phyloP scores from a whole-genome alignment of 1,139 yeast species.

The Candida sanyaensis region DNA sequence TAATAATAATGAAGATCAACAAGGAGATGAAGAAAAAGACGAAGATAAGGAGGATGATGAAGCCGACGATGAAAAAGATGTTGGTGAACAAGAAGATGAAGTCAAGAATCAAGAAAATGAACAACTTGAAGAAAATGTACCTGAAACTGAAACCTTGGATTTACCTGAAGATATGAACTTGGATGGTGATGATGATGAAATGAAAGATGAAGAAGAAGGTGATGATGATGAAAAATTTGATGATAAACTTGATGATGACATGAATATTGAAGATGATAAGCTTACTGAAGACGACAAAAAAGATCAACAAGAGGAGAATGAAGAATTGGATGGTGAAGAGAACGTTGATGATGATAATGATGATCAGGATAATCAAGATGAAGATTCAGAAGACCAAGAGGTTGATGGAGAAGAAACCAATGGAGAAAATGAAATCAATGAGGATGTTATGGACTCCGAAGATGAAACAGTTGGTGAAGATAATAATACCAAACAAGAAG shows the following conservation, averaged over 20 bases:
- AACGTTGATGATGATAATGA: slow-evolving; percentile 21
- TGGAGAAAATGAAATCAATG: slow-evolving; percentile 25
- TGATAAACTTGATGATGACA: slow-evolving; percentile 30
- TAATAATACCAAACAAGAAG: slow-evolving; percentile 19
- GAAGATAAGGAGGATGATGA: slow-evolving; percentile 40
- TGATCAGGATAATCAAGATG: slow-evolving; percentile 22
- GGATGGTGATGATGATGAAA: slow-evolving; percentile 57
- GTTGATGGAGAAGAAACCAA: slow-evolving; percentile 22
- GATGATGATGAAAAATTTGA: slow-evolving; percentile 32
- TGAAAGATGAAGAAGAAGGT: slow-evolving; percentile 37
- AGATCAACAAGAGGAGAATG: slow-evolving; percentile 16
- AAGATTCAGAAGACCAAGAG: slow-evolving; percentile 22
- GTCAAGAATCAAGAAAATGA: slow-evolving; percentile 73
- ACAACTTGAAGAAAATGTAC: slow-evolving; percentile 69
- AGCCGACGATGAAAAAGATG: slow-evolving; percentile 61
- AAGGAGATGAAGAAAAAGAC: slow-evolving; percentile 30
- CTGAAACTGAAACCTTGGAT: slow-evolving; percentile 79
- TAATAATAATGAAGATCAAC: slow-evolving; percentile 21
- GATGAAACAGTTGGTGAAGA: slow-evolving; percentile 23
- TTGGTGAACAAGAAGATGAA: slow-evolving; percentile 79
- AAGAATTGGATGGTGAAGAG: too few species aligned
- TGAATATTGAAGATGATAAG: slow-evolving; percentile 22
- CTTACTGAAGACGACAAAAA: slow-evolving; percentile 17
- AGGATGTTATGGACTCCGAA: slow-evolving; percentile 30
- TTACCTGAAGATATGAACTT: slow-evolving; percentile 85